phyloP scores from a whole-genome alignment of 163 green algal genomes.

The Scenedesmus sp. region DNA sequence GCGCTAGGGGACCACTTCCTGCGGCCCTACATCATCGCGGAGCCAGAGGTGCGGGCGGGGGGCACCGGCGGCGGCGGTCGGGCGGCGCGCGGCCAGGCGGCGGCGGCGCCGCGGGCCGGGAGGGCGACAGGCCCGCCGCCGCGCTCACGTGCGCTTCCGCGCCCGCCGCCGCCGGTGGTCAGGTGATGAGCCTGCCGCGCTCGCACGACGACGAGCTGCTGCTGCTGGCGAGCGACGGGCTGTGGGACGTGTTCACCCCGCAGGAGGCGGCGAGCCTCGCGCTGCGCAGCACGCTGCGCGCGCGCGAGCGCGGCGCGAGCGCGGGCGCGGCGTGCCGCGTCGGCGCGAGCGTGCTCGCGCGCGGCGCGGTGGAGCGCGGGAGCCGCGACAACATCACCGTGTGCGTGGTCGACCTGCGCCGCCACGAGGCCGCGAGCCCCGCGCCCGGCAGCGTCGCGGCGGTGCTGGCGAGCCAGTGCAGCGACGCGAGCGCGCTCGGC shows the following conservation, averaged over 20 bases:
- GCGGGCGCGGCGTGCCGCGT: conserved; percentile 66
- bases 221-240: conserved; percentile 73
- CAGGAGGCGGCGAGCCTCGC: conserved; percentile 83
- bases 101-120: no score
- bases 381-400: conserved; percentile 67
- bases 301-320: conserved; percentile 67
- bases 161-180: conserved; percentile 45
- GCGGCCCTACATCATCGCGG: conserved; percentile 58
- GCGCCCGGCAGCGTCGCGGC: conserved; percentile 9
- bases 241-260: conserved; percentile 77
- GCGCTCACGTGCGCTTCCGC: no score
- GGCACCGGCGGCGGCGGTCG: no score
- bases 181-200: conserved; percentile 17
- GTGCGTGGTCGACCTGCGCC: conserved; percentile 58
- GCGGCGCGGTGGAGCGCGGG: conserved; percentile 56
- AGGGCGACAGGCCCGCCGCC: no score
- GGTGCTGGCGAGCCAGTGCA: conserved; percentile 39
- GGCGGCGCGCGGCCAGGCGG: no score
- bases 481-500: background rate
- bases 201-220: conserved; percentile 68
- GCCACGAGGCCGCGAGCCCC: background rate
- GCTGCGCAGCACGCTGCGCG: conserved; percentile 76
- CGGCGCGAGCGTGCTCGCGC: conserved; percentile 52
- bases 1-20: conserved; percentile 67
- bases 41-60: conserved; percentile 64